Conservation (phyloP, 495 filamentous ascomycete genomes). For the Lasiosphaeria miniovina region DNA sequence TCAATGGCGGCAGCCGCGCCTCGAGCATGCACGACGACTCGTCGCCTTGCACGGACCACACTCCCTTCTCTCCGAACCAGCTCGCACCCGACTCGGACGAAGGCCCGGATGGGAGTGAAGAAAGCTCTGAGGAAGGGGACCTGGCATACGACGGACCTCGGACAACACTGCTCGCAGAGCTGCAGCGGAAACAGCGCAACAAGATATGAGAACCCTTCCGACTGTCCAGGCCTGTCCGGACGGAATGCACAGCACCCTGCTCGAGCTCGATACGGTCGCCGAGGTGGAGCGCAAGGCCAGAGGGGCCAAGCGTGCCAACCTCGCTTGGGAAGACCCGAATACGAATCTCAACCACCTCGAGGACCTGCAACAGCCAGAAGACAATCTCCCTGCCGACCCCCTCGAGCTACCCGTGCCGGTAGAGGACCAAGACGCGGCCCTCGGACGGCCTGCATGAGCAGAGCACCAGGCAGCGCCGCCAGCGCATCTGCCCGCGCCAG, state of each 20-base stretch:
- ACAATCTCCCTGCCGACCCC: no score
- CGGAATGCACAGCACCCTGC: slow-evolving; percentile 82
- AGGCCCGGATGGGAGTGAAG: slow-evolving; percentile 11
- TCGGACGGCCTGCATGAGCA: no score
- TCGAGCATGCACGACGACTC: slow-evolving; percentile 4
- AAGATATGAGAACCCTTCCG: slow-evolving; percentile 70
- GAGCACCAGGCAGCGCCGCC: no score
- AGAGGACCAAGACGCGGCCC: no score
- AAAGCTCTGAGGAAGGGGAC: slow-evolving; percentile 32
- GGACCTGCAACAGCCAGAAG: no score
- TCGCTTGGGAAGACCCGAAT: slow-evolving; percentile 82
- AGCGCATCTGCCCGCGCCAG: no score
- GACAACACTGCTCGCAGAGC: slow-evolving; percentile 86
- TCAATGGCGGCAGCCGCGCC: slow-evolving; percentile 4
- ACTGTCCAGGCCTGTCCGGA: slow-evolving; percentile 63
- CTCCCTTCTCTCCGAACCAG: slow-evolving; percentile 21
- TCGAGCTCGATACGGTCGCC: slow-evolving; percentile 87
- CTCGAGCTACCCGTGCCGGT: no score
- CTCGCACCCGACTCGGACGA: slow-evolving; percentile 25
- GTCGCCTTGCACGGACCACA: slow-evolving; percentile 7
- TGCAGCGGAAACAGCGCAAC: slow-evolving; percentile 85
- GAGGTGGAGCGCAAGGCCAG: slow-evolving; percentile 78
- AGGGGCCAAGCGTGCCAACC: slow-evolving; percentile 67
- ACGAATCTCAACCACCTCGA: slow-evolving; percentile 44
- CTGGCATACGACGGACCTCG: slow-evolving; percentile 64